Evolutionary conservation across 2,329 filamentous ascomycete species (phyloP), one percentile per base, ranked within the genome.

Genomic region (Neurospora sp.): DNA sequence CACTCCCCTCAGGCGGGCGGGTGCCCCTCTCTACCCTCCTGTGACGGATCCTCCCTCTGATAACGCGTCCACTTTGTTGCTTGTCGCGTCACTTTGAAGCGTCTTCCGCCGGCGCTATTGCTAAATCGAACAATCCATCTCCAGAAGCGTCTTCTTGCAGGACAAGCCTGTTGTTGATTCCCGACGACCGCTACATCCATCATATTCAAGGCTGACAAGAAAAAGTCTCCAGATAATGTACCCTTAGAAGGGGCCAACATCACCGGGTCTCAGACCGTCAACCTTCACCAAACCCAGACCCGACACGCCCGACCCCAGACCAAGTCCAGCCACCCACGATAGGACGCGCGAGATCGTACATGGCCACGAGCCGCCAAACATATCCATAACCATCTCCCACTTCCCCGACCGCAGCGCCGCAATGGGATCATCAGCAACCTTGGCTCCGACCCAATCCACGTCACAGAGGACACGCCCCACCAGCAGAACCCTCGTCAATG

Each of bases 361-460:
- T 36, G 52, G 52, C 28, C 28, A 62, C 52, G 52, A 62, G 7
- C 52, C 52, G 28, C 13, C 52, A 62, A 62, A 36, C 15, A 62
- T 62, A 62, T 17, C 52, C 7, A 62, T 62, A 62, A 62, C 52
- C 3, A 5, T 36, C 28, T 33, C 52, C 28, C 52, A 28, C 52
- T 62, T 33, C 15, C 52, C 52, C 52, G 52, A 62, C 52, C 52
- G 52, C 28, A 33, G 23, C 52, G 52, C 52, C 28, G 52, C 52
- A 62, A 62, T 62, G 52, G 52, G 28, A 66, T 38, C 67, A 70
- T 19, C 71, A 70, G 78, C 80, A 42, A 79, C 79, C 73, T 80
- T 81, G 38, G 78, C 84, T 3, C 87, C 89, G 76, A 89, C 88
- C 79, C 83, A 87, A 69, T 82, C 83, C 19, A 81, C 86, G 1